Evolutionary conservation across 495 filamentous ascomycete genomes (phyloP).

Genomic region (Diplogelasinospora grovesii): DNA sequence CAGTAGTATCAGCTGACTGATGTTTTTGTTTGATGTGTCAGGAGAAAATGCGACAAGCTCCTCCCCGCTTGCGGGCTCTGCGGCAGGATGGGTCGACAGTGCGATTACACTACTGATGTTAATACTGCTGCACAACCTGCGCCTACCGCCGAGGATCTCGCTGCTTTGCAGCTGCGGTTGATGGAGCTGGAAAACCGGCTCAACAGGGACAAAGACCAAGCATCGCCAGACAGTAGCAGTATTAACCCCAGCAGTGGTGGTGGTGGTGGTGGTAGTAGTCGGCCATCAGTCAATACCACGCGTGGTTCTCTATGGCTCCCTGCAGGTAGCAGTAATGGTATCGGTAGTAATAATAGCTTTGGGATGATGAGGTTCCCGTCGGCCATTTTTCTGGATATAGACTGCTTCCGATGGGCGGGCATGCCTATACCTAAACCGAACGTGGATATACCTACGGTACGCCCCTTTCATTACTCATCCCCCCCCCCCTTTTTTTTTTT

Average conservation of each 20-base stretch:
- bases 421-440: conserved; percentile 24
- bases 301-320: conserved; percentile 9
- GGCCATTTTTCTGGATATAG: conserved; percentile 29
- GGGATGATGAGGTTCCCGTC: conserved; percentile 12
- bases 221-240: background rate
- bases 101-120: conserved; percentile 33
- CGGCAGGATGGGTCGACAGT: conserved; percentile 30
- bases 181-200: conserved; percentile 34
- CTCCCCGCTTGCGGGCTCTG: conserved; percentile 39
- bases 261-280: background rate
- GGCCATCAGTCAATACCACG: background rate
- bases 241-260: background rate
- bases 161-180: conserved; percentile 29
- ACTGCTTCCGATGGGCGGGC: conserved; percentile 27
- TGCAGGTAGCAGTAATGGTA: no score
- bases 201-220: conserved; percentile 2
- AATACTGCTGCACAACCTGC: conserved; percentile 17
- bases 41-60: conserved; percentile 42
- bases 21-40: no score
- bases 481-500: no score
- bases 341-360: no score
- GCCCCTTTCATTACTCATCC: no score
- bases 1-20: no score
- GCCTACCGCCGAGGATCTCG: conserved; percentile 36
- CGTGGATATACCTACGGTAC: conserved; percentile 24